phyloP scores from a whole-genome alignment of 352 stramenopile species.

The Globisporangium perplexum region DNA sequence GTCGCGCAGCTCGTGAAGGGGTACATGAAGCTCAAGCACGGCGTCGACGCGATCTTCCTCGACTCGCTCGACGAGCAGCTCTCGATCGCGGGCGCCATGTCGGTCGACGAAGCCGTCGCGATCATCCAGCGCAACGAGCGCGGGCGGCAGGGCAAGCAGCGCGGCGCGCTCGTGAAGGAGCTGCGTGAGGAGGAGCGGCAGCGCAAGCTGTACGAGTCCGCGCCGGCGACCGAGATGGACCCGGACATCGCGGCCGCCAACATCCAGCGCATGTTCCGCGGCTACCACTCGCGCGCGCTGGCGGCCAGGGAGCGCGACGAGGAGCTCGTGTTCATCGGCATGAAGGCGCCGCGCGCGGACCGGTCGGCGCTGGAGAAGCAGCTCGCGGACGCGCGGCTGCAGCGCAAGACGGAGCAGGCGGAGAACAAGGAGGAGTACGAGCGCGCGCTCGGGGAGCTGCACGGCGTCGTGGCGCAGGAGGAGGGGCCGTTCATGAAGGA shows the following conservation, averaged over 20 bases:
- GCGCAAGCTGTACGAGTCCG: slow-evolving; percentile 67
- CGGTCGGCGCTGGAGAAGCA: slow-evolving; percentile 65
- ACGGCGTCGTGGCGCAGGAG: slow-evolving; percentile 73
- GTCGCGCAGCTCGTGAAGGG: slow-evolving; percentile 59
- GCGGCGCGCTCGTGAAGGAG: slow-evolving; percentile 79
- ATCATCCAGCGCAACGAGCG: slow-evolving; percentile 90
- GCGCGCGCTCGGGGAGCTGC: slow-evolving; percentile 80
- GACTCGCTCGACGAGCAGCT: slow-evolving; percentile 40
- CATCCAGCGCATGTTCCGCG: slow-evolving; percentile 89
- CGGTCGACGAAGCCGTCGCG: slow-evolving; percentile 78
- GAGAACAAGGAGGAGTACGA: slow-evolving; percentile 93
- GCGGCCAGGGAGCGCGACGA: slow-evolving; percentile 69
- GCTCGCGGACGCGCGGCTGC: slow-evolving; percentile 66
- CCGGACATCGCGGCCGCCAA: slow-evolving; percentile 88
- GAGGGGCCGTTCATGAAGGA: slow-evolving; percentile 93
- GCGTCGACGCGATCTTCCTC: slow-evolving; percentile 56
- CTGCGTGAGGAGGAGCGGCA: slow-evolving; percentile 83
- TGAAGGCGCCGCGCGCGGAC: slow-evolving; percentile 71
- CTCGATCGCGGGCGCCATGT: slow-evolving; percentile 22
- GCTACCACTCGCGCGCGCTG: slow-evolving; percentile 61
- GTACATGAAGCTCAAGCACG: slow-evolving; percentile 89
- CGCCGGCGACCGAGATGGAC: slow-evolving; percentile 77
- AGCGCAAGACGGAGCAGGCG: slow-evolving; percentile 86
- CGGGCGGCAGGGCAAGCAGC: slow-evolving; percentile 82
- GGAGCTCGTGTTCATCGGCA: slow-evolving; percentile 91